These are phyloP conservation scores for Xylona heveae DNA, from an alignment of 495 filamentous ascomycete species.

Conservation along the genomic window DNA sequence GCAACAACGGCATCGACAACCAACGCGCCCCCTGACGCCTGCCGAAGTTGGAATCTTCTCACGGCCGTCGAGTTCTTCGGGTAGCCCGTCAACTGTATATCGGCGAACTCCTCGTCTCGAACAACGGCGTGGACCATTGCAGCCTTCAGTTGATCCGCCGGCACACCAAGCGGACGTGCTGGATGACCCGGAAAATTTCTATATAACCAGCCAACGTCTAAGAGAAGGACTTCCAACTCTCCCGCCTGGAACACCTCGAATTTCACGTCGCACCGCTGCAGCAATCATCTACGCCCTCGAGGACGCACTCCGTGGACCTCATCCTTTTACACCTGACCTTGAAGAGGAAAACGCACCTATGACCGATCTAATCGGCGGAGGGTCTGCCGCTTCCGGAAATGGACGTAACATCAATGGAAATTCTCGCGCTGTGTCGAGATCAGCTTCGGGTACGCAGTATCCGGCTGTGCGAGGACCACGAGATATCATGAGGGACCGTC, in stretches of 20 bases:
- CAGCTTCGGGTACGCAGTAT: conserved; percentile 22
- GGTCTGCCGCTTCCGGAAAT: conserved; percentile 19
- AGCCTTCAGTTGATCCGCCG: conserved; percentile 12
- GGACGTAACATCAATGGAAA: conserved; percentile 27
- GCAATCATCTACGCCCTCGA: conserved; percentile 85
- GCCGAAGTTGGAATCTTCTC: conserved; percentile 12
- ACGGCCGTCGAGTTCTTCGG: conserved; percentile 28
- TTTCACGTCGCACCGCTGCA: conserved; percentile 43
- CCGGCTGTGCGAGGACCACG: conserved; percentile 35
- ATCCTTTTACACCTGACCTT: conserved; percentile 64
- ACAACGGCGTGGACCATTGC: conserved; percentile 14
- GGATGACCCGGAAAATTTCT: conserved; percentile 4
- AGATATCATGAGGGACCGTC: conserved; percentile 55
- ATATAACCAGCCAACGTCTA: conserved; percentile 8
- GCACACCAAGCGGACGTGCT: conserved; percentile 9
- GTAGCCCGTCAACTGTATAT: conserved; percentile 23
- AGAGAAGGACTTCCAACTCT: conserved; percentile 19
- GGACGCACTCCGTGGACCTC: conserved; percentile 67
- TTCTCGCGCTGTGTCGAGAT: conserved; percentile 22
- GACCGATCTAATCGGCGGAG: conserved; percentile 55
- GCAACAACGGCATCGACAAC: conserved; percentile 36
- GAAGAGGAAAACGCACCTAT: conserved; percentile 87
- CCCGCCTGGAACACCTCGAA: conserved; percentile 30
- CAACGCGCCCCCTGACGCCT: conserved; percentile 13
- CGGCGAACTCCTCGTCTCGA: conserved; percentile 27